phyloP scores from a whole-genome alignment of 352 stramenopile species.

The Globisporangium polare region DNA sequence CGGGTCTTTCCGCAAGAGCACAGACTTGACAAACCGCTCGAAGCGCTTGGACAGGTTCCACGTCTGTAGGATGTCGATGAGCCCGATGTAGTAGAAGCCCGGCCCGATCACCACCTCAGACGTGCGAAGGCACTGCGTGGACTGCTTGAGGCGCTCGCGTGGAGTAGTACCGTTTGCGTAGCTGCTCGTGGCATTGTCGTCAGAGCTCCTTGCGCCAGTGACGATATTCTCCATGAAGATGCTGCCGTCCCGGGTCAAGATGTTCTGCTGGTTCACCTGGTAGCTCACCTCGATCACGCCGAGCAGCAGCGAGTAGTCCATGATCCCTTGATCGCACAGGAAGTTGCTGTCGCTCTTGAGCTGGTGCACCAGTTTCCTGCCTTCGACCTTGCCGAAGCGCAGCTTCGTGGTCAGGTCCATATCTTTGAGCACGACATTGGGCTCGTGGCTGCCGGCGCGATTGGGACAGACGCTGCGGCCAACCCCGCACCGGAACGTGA shows the following conservation, averaged over 20 bases:
- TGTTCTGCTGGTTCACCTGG: slow-evolving; percentile 64
- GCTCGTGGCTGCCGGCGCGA: slow-evolving; percentile 51
- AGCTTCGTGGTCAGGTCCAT: slow-evolving; percentile 80
- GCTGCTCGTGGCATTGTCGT: not conserved
- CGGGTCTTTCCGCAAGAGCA: slow-evolving; percentile 58
- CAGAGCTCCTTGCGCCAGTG: slow-evolving; percentile 1
- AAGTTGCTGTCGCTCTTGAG: slow-evolving; percentile 72
- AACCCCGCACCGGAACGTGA: slow-evolving; percentile 52
- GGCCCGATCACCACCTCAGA: slow-evolving; percentile 78
- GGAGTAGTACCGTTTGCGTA: no score
- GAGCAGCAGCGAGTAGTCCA: slow-evolving; percentile 84
- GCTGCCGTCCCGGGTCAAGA: slow-evolving; percentile 55
- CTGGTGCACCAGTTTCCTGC: slow-evolving; percentile 44
- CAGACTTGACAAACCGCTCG: slow-evolving; percentile 71
- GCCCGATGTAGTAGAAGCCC: slow-evolving; percentile 83
- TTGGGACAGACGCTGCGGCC: slow-evolving; percentile 60
- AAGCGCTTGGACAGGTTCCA: slow-evolving; percentile 71
- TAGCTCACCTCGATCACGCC: slow-evolving; percentile 79
- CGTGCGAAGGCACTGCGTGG: slow-evolving; percentile 52
- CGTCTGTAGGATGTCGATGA: slow-evolving; percentile 87
- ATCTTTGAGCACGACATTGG: slow-evolving; percentile 78
- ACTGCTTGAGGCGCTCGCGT: slow-evolving; percentile 45
- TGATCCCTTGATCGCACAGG: slow-evolving; percentile 64
- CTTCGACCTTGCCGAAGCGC: slow-evolving; percentile 42
- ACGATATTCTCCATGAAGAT: slow-evolving; percentile 40